These are phyloP conservation scores for Glycine latifolia DNA, from an alignment of 306 rosid genomes.

Conservation along the genomic window DNA sequence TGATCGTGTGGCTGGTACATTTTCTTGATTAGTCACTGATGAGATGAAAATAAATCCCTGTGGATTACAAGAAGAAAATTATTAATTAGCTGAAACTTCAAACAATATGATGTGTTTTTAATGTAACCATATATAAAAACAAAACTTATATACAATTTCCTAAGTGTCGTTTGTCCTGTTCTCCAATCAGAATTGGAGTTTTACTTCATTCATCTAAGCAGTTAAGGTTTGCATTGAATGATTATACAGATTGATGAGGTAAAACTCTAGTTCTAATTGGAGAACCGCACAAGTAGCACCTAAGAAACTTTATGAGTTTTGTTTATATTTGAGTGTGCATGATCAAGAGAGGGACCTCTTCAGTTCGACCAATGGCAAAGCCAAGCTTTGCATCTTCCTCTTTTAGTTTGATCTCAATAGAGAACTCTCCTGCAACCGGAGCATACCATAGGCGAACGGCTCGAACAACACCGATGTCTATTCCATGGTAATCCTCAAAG, in stretches of 20 bases:
- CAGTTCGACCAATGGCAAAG: conserved; percentile 89
- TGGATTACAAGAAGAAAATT: conserved; percentile 11
- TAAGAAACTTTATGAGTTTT: not conserved
- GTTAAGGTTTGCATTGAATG: no score
- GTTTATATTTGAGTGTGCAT: not conserved
- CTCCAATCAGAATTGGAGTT: no score
- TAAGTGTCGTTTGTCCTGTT: no score
- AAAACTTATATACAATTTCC: no score
- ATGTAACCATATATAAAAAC: no score
- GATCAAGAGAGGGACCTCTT: conserved; percentile 64
- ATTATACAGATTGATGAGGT: no score
- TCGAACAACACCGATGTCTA: conserved; percentile 87
- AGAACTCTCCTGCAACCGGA: conserved; percentile 78
- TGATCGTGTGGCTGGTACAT: conserved; percentile 68
- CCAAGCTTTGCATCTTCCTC: conserved; percentile 85
- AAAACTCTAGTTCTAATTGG: no score
- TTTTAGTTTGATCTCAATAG: conserved; percentile 69
- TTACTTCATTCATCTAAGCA: no score
- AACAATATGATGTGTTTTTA: no score
- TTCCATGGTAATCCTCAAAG: conserved; percentile 94
- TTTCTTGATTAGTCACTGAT: conserved; percentile 70
- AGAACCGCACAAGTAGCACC: no score
- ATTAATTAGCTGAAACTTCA: conserved; percentile 12
- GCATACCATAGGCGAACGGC: conserved; percentile 95
- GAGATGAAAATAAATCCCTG: conserved; percentile 83